Evolutionary conservation across 148 eudicot genomes (phyloP).

Genomic region (Amaranthus cruentus): DNA sequence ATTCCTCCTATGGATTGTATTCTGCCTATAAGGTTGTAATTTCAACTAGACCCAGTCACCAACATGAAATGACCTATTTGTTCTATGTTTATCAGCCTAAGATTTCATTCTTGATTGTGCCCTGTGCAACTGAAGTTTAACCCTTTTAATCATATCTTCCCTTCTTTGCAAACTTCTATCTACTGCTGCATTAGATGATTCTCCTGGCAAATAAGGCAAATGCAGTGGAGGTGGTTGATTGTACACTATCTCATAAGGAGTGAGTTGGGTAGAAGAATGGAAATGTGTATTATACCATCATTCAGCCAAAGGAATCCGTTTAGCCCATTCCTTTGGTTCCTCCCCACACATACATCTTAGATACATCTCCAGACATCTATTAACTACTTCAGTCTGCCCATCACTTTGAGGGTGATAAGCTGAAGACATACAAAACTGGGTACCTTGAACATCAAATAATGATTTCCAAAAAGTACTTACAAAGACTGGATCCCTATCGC

Average conservation of each 20-base stretch:
- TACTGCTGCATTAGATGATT: too few species aligned
- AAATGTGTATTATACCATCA: constrained; percentile 2
- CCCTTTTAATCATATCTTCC: too few species aligned
- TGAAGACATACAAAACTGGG: neutral
- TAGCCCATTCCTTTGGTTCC: too few species aligned
- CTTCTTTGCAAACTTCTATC: too few species aligned
- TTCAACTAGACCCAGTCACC: neutral
- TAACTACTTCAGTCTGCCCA: neutral
- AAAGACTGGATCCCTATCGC: neutral
- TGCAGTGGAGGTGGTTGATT: too few species aligned
- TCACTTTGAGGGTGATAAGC: neutral
- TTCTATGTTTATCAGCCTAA: neutral
- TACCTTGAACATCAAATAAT: neutral
- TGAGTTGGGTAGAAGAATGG: neutral
- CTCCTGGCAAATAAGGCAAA: too few species aligned
- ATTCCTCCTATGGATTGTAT: neutral
- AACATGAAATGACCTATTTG: neutral
- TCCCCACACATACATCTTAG: too few species aligned
- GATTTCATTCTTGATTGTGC: neutral
- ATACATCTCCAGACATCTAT: too few species aligned
- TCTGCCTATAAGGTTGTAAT: neutral
- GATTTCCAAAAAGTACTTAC: neutral
- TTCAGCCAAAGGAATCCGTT: neutral
- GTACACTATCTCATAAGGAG: too few species aligned
- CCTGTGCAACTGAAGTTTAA: too few species aligned